Evolutionary conservation across 768 basidiomycete genomes (phyloP).

Genomic region (Panellus pusillus): DNA sequence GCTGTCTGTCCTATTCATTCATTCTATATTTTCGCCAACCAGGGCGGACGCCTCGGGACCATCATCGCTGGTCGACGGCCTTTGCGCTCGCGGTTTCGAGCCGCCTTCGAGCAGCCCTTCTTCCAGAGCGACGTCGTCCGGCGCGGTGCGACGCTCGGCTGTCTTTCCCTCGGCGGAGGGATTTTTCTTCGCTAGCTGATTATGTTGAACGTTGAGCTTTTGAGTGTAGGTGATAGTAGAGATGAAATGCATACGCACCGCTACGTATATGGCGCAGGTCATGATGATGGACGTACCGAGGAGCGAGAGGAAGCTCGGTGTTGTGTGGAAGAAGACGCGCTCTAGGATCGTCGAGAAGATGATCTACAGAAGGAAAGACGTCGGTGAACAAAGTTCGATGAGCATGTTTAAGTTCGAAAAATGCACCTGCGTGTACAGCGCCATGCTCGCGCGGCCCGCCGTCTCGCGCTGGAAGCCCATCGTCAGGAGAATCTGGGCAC

Average conservation of each 20-base stretch:
- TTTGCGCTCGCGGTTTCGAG: neutral
- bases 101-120: conserved; percentile 4
- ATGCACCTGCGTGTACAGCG: conserved; percentile 49
- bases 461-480: conserved; percentile 65
- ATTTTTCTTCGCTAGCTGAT: conserved; percentile 15
- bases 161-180: neutral
- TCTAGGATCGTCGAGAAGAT: conserved; percentile 71
- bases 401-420: conserved; percentile 12
- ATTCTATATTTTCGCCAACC: no score
- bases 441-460: conserved; percentile 59
- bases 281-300: conserved; percentile 68
- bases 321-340: conserved; percentile 57
- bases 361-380: conserved; percentile 38
- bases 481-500: conserved; percentile 54
- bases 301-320: conserved; percentile 58
- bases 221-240: no score
- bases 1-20: no score
- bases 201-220: neutral
- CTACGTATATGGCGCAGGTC: conserved; percentile 61
- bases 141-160: no score
- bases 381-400: neutral
- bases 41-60: no score
- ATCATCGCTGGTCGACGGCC: no score
- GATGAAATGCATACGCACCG: conserved; percentile 40
- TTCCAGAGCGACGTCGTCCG: conserved; percentile 9